Evolutionary conservation across 2,329 filamentous ascomycete genomes (phyloP).

Genomic region (Neonectria magnoliae): DNA sequence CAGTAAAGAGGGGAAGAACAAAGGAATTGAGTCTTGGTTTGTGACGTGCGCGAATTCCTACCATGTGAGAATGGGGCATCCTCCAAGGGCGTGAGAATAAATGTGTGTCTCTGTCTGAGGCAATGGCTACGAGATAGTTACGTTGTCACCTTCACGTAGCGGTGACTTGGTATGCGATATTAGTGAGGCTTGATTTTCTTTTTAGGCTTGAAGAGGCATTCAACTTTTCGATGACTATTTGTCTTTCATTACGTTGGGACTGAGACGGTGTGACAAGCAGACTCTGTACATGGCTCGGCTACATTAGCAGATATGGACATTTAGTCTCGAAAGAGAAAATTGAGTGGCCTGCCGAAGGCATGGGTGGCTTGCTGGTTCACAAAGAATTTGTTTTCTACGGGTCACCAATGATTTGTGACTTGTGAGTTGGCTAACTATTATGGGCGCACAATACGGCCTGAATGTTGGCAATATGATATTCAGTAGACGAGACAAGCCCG

Average conservation of each 20-base stretch:
- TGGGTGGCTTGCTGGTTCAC: background rate
- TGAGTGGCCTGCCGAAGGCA: background rate
- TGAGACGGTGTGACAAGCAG: background rate
- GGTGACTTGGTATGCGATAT: background rate
- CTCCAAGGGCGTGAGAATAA: background rate
- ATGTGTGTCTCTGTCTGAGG: background rate
- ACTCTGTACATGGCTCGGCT: background rate
- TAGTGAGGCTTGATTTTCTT: background rate
- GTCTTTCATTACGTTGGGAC: background rate
- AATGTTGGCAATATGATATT: background rate
- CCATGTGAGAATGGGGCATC: conserved; percentile 1
- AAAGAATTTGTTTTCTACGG: background rate
- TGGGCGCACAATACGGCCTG: background rate
- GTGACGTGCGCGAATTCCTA: conserved; percentile 21
- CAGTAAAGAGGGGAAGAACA: conserved; percentile 21
- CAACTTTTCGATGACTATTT: background rate
- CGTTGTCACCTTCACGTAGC: background rate
- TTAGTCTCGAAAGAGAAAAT: too few species aligned
- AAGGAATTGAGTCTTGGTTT: conserved; percentile 21
- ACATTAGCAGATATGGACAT: background rate
- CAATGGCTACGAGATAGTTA: background rate
- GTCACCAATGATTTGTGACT: conserved; percentile 4
- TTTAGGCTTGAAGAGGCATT: background rate
- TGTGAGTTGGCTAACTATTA: background rate
- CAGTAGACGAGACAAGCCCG: conserved; percentile 2